Evolutionary conservation across 2,329 filamentous ascomycete genomes (phyloP).

Genomic region (Fusarium caatingaense): DNA sequence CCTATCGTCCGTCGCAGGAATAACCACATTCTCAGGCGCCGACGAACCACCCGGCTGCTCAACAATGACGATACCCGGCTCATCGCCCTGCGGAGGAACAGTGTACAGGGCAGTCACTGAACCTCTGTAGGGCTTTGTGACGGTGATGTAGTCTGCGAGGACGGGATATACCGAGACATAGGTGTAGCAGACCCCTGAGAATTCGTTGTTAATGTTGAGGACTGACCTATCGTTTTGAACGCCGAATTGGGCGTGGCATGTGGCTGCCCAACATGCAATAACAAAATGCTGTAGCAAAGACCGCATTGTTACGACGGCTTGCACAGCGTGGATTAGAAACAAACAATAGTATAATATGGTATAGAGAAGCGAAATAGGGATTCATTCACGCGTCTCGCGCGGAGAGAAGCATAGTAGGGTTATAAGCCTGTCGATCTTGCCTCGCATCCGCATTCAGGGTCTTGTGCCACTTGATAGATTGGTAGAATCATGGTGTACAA

Average conservation of each 20-base stretch:
- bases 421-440: constrained; percentile 23
- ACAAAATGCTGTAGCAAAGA: constrained; percentile 20
- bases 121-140: constrained; percentile 38
- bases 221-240: constrained; percentile 40
- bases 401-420: not conserved
- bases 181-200: constrained; percentile 42
- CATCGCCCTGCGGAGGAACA: constrained; percentile 33
- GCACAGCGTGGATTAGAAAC: not conserved
- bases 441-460: constrained; percentile 24
- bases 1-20: constrained; percentile 31
- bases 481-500: not conserved
- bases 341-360: constrained; percentile 8
- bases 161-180: constrained; percentile 44
- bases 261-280: constrained; percentile 9
- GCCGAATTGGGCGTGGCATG: constrained; percentile 18
- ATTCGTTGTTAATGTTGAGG: constrained; percentile 38
- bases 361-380: not conserved
- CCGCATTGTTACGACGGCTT: constrained; percentile 22
- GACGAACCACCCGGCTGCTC: constrained; percentile 30
- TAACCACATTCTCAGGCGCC: constrained; percentile 27
- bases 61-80: constrained; percentile 36
- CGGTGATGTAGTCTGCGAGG: constrained; percentile 39
- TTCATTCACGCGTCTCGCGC: not conserved
- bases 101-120: constrained; percentile 36
- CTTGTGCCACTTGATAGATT: not conserved